phyloP scores from a whole-genome alignment of 78 protist genomes.

The Isochrysis galbana region DNA sequence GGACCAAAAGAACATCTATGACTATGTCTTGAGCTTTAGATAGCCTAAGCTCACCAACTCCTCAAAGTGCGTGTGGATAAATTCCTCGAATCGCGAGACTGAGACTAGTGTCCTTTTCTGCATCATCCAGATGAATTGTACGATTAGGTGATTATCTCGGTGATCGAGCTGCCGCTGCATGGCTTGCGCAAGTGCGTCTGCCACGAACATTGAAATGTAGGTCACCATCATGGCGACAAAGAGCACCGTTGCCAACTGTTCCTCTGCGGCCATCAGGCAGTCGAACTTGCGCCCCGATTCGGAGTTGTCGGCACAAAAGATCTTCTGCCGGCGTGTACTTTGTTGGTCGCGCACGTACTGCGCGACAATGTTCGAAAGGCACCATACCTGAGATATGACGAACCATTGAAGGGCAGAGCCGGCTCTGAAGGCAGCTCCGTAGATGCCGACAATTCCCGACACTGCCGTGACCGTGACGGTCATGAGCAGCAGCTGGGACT shows the following conservation, averaged over 20 bases:
- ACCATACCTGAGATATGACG: neutral
- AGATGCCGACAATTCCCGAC: neutral
- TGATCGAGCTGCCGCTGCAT: neutral
- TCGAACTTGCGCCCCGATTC: no score
- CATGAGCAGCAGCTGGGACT: neutral
- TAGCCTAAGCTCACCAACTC: neutral
- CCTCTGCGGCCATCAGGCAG: no score
- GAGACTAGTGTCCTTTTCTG: neutral
- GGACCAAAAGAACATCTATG: no score
- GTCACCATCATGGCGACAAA: neutral
- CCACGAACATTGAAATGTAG: neutral
- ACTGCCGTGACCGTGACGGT: neutral
- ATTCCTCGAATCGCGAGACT: neutral
- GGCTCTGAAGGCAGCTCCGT: neutral
- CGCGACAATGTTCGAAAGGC: neutral
- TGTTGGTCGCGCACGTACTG: neutral
- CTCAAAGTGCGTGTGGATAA: neutral
- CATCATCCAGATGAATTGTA: neutral
- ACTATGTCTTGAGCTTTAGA: no score
- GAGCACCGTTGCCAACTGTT: no score
- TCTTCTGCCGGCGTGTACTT: neutral
- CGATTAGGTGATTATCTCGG: neutral
- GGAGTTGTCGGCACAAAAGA: neutral
- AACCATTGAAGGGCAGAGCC: neutral
- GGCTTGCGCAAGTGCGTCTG: neutral